Percentiles rank a stretch among this genome's conserved stretches.
Conservation (phyloP, 2,329 filamentous ascomycete genomes). For the Cercospora beticola region DNA sequence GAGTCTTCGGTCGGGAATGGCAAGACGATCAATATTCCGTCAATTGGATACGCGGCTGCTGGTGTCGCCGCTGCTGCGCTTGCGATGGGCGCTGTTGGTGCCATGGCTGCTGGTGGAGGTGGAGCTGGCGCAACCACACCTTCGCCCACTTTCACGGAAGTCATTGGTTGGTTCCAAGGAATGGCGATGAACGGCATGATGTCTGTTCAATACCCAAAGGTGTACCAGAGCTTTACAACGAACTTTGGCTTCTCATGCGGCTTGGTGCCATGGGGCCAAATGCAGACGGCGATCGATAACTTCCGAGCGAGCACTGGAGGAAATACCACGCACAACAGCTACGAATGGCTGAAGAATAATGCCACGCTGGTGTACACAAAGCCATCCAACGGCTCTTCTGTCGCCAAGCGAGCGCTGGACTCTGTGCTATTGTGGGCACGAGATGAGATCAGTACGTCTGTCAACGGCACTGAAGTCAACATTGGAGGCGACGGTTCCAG, state of each 20-base stretch:
- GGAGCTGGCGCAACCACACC: constrained; percentile 61
- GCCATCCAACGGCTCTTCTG: constrained; percentile 44
- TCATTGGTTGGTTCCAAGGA: constrained; percentile 86
- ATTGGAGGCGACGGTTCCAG: constrained; percentile 29
- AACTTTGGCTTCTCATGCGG: constrained; percentile 94
- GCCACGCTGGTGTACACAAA: constrained; percentile 71
- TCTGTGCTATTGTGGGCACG: constrained; percentile 32
- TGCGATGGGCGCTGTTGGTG: constrained; percentile 66
- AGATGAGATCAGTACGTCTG: constrained; percentile 39
- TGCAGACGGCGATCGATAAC: constrained; percentile 79
- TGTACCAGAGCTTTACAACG: constrained; percentile 85
- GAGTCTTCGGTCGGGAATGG: constrained; percentile 80
- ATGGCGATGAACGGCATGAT: constrained; percentile 97
- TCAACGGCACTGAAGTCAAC: constrained; percentile 43
- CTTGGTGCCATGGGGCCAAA: constrained; percentile 74
- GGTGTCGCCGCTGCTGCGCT: constrained; percentile 84
- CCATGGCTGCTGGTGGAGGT: constrained; percentile 58
- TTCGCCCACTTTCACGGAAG: constrained; percentile 82
- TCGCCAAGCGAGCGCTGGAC: constrained; percentile 38
- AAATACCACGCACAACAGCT: constrained; percentile 77
- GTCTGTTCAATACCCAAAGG: constrained; percentile 79
- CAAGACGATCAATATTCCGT: constrained; percentile 72
- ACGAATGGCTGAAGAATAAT: constrained; percentile 73
- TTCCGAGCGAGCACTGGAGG: constrained; percentile 82
- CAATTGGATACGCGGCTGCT: constrained; percentile 79